Evolutionary conservation across 1,284 basidiomycete species (phyloP), one percentile per base, ranked within the genome.

Genomic region (Peniophora sp.): DNA sequence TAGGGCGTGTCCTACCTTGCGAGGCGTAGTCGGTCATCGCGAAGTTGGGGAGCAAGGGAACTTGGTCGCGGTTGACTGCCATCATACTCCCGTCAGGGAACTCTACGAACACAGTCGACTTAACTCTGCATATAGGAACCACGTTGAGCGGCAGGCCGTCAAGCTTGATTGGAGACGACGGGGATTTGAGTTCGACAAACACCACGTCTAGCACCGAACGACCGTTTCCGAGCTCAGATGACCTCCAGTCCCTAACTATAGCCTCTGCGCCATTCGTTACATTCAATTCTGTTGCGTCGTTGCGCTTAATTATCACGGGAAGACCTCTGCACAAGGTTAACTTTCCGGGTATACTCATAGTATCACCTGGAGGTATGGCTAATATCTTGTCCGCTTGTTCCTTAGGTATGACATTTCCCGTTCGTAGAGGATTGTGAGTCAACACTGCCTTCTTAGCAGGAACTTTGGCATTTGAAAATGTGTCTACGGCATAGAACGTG

Each of bases 211-310:
- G 49, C 0, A 58, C 23, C 20, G 34, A 43, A 51, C 60, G 56
- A 35, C 58, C 44, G 14, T 47, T 8, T 12, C 55, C 54, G 12
- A 49, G 36, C 3, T 32, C 14, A 2, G 46, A 35, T 14, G 50
- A 23, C 22, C 63, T 52, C 70, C 71, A 74, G 1, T 57, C 63
- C 36, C 59, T 53, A 0, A 72, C 65, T 34, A 53, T 55, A 1
- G 50, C 71, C 51, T 72, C 68, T 52, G 70, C 70, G 3, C 71
- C 71, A 54, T 71, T 73, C 12, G 69, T 73, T 5, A 69, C 68
- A 47, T 66, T 63, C 3, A 64, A 50, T 47, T 72, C 67, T 9
- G 69, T 71, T 2, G 68, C 70, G 32, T 60, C 48, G 53, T 72
- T 71, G 3, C 58, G 36, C 27, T 64, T 61, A 2, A 74, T 59